These are phyloP conservation scores for Apiospora arundinis DNA, from an alignment of 2,329 filamentous ascomycete genomes.

Conservation along the genomic window DNA sequence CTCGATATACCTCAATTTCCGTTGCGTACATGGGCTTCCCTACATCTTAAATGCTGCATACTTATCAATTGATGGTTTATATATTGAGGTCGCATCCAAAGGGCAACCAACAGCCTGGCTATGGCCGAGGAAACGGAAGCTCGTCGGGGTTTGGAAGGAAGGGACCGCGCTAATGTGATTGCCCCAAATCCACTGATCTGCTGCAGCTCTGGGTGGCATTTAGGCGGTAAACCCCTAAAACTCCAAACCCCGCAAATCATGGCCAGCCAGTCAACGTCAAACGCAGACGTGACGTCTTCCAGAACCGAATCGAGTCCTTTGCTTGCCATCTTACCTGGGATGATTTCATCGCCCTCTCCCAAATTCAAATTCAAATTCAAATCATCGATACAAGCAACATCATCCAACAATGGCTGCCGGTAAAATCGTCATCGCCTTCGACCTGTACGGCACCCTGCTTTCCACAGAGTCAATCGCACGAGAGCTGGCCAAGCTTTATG, in stretches of 20 bases:
- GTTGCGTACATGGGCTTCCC: too few relatives aligned
- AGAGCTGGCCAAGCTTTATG: slow-evolving; percentile 63
- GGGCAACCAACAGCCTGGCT: too few relatives aligned
- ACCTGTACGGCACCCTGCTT: slow-evolving; percentile 77
- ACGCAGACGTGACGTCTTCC: neutral
- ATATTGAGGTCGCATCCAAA: too few relatives aligned
- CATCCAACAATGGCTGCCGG: slow-evolving; percentile 28
- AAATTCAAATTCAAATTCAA: neutral
- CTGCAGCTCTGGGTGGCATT: neutral
- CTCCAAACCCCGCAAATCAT: neutral
- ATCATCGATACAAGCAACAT: neutral
- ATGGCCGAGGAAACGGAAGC: too few relatives aligned
- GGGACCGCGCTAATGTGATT: too few relatives aligned
- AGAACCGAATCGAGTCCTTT: neutral
- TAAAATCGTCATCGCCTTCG: slow-evolving; percentile 67
- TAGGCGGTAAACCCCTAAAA: neutral
- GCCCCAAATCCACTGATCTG: too few relatives aligned
- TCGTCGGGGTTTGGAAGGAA: too few relatives aligned
- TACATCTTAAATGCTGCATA: too few relatives aligned
- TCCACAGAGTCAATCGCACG: slow-evolving; percentile 72
- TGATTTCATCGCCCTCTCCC: neutral
- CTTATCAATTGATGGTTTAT: too few relatives aligned
- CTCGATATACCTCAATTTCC: too few relatives aligned
- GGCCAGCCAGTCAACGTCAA: neutral
- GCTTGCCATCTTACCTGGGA: neutral